These are phyloP conservation scores for Phytophthora pseudosyringae DNA, from an alignment of 352 stramenopile species.

Conservation along the genomic window DNA sequence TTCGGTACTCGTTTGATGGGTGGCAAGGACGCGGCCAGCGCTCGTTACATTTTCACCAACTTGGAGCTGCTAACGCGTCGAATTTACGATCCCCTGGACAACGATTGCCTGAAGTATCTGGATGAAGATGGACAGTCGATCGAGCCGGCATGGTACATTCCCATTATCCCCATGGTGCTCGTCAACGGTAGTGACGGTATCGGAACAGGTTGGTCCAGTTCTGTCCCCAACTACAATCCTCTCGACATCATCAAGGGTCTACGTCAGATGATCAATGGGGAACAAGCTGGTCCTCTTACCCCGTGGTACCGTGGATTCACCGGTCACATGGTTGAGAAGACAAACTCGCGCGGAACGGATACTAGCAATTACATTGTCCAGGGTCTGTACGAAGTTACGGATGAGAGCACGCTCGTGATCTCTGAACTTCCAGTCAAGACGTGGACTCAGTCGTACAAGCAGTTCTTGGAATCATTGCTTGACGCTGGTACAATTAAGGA, in stretches of 20 bases:
- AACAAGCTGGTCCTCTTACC: constrained; percentile 65
- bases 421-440: constrained; percentile 96
- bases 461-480: constrained; percentile 92
- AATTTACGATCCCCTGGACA: constrained; percentile 91
- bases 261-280: constrained; percentile 64
- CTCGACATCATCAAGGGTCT: constrained; percentile 88
- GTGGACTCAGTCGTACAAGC: constrained; percentile 98
- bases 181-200: constrained; percentile 98
- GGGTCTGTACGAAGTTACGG: constrained; percentile 79
- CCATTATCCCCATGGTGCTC: constrained; percentile 97
- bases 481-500: constrained; percentile 90
- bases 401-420: constrained; percentile 93
- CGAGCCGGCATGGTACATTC: constrained; percentile 94
- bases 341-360: constrained; percentile 54
- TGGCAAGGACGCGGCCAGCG: constrained; percentile 95
- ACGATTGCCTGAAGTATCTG: constrained; percentile 91
- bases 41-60: constrained; percentile 96
- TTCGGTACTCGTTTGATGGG: constrained; percentile 98
- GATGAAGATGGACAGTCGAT: constrained; percentile 94
- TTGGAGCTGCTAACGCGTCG: constrained; percentile 83
- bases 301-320: constrained; percentile 94
- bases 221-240: constrained; percentile 93
- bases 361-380: constrained; percentile 85
- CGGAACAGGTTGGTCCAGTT: constrained; percentile 96
- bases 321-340: constrained; percentile 87